Percentiles rank a stretch among this genome's conserved stretches.
Evolutionary conservation across 2,329 filamentous ascomycete species (phyloP).

Genomic region (Hymenoscyphus salicellus): DNA sequence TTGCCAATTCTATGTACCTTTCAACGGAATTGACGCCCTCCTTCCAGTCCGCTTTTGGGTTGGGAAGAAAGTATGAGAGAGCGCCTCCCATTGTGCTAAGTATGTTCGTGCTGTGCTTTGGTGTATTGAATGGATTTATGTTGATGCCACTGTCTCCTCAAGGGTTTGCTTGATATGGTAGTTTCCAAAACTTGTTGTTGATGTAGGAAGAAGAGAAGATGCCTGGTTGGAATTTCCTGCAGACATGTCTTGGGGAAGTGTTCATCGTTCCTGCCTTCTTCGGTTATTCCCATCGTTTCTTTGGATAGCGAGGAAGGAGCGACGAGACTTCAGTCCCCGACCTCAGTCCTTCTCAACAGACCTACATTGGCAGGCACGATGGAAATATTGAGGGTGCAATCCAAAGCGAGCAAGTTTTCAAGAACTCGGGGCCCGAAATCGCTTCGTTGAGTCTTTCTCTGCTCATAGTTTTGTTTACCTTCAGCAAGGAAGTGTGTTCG

Average conservation of each 20-base stretch:
- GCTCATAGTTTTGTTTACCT: too few relatives aligned
- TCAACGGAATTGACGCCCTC: too few relatives aligned
- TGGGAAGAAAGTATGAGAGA: too few relatives aligned
- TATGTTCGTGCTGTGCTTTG: neutral
- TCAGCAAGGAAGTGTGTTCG: too few relatives aligned
- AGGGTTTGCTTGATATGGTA: neutral
- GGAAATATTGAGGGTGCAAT: neutral
- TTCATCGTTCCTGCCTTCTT: neutral
- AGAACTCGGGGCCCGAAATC: too few relatives aligned
- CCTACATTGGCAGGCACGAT: neutral
- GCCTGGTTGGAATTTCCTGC: neutral
- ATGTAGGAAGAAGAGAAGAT: neutral
- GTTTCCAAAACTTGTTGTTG: neutral
- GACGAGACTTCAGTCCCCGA: too few relatives aligned
- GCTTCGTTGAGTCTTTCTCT: too few relatives aligned
- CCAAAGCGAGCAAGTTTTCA: too few relatives aligned
- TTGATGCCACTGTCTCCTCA: neutral
- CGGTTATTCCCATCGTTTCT: neutral
- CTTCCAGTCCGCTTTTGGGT: too few relatives aligned
- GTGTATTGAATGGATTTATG: neutral
- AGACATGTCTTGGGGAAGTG: neutral
- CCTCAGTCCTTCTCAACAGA: neutral
- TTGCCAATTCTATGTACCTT: too few relatives aligned
- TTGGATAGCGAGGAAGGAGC: neutral
- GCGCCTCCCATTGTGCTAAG: too few relatives aligned